Base-by-base conservation (phyloP, 768 basidiomycete genomes). In the Pleurotus giganteus region DNA sequence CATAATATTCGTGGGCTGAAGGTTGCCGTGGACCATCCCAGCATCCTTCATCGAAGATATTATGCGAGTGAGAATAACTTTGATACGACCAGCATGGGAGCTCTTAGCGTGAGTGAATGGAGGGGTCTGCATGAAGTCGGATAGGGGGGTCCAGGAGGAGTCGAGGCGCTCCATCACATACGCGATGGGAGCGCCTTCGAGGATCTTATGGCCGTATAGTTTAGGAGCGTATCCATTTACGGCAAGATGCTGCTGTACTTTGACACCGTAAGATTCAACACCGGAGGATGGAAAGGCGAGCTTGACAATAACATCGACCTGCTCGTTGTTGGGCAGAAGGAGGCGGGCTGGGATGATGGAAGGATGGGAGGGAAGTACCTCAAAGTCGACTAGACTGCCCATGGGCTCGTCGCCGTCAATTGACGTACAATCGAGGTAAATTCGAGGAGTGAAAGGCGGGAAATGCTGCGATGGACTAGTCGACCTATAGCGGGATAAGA, bases 221-320 rank as follows among this genome's bases (percentile, higher is more conserved):
- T 57, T 7, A 4, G 73, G 72, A 13, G 69, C 71, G 28, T 65
- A 53, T 6, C 59, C 55, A 4, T 57, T 13, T 0, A 45, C 27
- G 2, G 71, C 72, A 55, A 78, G 68, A 13, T 61, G 45, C 27
- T 53, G 27, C 53, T 77, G 76, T 0, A 61, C 70, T 7, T 62
- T 65, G 8, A n/a, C 56, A 26, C 70, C 65, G 53, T 76, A 77
- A 6, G 62, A 54, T 12, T 60, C 58, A 44, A 24, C 13, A 26
- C 70, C 64, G 53, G 75, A 77, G 5, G 62, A 54, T 13, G 60
- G 58, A 36, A n/a, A 12, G 37, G 68, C 69, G 42, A 77, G 77
- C 57, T 75, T 77, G 51, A 77, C 65, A 0, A 74, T 63, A 6
- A 74, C 47, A n/a, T 27, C 15, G 13, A 34, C 47, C 15, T 15